Base-by-base conservation (phyloP, 331 rosid genomes). In the Dryas integrifolia region DNA sequence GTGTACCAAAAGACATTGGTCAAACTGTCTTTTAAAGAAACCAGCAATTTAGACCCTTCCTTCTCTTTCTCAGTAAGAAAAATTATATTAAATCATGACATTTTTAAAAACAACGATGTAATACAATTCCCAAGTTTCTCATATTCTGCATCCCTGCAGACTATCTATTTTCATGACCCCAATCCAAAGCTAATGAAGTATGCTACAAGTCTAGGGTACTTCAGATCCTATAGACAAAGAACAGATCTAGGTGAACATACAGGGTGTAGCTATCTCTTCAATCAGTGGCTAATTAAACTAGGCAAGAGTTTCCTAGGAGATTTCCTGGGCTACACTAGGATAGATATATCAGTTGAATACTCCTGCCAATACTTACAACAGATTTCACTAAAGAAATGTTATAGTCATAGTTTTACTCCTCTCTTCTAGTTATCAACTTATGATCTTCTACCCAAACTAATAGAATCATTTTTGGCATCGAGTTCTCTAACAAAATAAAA, bases 401-500 rank as follows among this genome's bases (percentile, higher is more conserved):
- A 58, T 59, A 6, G 18, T 72, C 57, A 7, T 4, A 38, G 50
- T 15, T 56, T 9, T 13, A 53, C 15, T 53, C 21, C 50, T 65
- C 65, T 40, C 70, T 40, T 21, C 8, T 14, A 50, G 9, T 6
- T 24, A 15, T 50, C 47, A 76, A 48, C 71, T 62, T 61, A 26
- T 38, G 18, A 61, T 24, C 16, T 15, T 70, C 51, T 48, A 21
- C 38, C 13, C 3, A 40, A 7, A 47, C 39, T 51, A 62, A 70
- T 7, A 52, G n/a, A 46, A 70, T 39, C 46, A 53, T 4, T 10
- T 64, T 44, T 55, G 18, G 44, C 48, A 26, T 4, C 39, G 4
- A 65, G 51, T 12, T 65, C 50, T 63, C 64, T 55, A 49, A 46
- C 47, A 35, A 43, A 46, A 67, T 58, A 39, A 67, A 75, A 68